Conservation (phyloP, 2,329 filamentous ascomycete genomes). For the Incumbomyces lentus region DNA sequence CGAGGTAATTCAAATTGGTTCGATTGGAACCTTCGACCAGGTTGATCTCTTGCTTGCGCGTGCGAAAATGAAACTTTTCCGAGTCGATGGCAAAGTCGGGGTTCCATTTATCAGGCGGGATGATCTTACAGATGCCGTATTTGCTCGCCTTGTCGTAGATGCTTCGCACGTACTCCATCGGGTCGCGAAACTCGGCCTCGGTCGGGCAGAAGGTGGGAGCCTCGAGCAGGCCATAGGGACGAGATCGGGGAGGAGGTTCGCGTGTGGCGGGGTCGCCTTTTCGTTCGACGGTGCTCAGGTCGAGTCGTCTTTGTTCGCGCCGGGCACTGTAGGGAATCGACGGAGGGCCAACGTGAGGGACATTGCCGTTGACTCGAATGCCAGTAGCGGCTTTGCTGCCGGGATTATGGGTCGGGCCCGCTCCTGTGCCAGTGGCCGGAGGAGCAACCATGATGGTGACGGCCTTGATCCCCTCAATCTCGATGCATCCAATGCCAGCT, state of each 20-base stretch:
- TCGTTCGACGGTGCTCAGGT: constrained; percentile 82
- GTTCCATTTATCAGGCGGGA: constrained; percentile 88
- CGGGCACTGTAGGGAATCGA: constrained; percentile 54
- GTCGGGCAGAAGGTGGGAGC: constrained; percentile 86
- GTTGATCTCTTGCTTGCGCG: constrained; percentile 90
- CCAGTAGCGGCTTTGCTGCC: constrained; percentile 16
- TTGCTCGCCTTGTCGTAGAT: constrained; percentile 76
- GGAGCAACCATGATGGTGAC: constrained; percentile 17
- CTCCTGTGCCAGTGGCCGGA: constrained; percentile 13
- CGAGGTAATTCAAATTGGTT: constrained; percentile 90
- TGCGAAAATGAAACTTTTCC: constrained; percentile 95
- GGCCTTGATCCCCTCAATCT: not conserved
- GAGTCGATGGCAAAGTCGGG: constrained; percentile 94
- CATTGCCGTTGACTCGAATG: constrained; percentile 32
- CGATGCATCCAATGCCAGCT: not conserved
- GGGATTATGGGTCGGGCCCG: constrained; percentile 7
- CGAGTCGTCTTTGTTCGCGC: constrained; percentile 56
- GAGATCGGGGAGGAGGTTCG: constrained; percentile 64
- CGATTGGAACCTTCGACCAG: constrained; percentile 96
- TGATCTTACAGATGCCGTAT: constrained; percentile 90
- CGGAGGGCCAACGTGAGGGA: constrained; percentile 33
- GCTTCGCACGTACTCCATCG: constrained; percentile 85
- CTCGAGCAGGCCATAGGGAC: constrained; percentile 76
- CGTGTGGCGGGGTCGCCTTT: constrained; percentile 69
- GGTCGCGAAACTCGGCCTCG: constrained; percentile 88